Base-by-base conservation (phyloP, 352 stramenopile genomes). In the Pilasporangium apinafurcum region DNA sequence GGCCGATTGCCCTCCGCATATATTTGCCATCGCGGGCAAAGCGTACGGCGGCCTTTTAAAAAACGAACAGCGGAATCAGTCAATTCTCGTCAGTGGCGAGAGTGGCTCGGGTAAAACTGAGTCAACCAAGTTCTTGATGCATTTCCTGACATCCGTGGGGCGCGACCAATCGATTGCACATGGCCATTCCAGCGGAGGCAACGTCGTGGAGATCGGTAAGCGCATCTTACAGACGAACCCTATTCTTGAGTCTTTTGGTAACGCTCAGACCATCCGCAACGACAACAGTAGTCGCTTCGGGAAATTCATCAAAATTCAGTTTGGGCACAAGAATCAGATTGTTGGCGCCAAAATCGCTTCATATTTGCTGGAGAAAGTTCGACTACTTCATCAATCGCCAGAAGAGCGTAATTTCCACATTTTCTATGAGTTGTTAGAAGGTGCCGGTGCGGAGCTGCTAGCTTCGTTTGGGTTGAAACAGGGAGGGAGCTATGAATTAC, bases 331-430 rank as follows among this genome's bases (percentile, higher is more conserved):
- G 10, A 83, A 86, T 44, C 60, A 86, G 31, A 85, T 99, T 20
- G 68, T 97, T 33, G 90, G 94, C 20, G 90, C 92, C 16, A 91
- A 95, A 53, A 95, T 98, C 34, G 79, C 93, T 44, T 98, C 91
- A 10, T 98, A 98, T 49, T 75, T 99, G n/a, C 64, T 98, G 6
- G 95, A 99, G 61, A 98, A 98, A 59, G 92, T 98, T 28, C 83
- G 96, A 7, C 58, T 98, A 29, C 81, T 97, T 28, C 93, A 96
- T 43, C 94, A 98, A 54, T 94, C 81, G 9, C 68, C 78, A 7
- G 72, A 91, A 33, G 93, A 98, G 63, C 67, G 92, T 24, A 98
- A 95, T 55, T 98, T 97, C 57, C 93, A 98, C 56, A 88, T 98
- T 48, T 98, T 98, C 57, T 98, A 98, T 57, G 85, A 98, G 62